Base-by-base conservation (phyloP, 208 protist genomes). In the Sergeia podlipaevii region DNA sequence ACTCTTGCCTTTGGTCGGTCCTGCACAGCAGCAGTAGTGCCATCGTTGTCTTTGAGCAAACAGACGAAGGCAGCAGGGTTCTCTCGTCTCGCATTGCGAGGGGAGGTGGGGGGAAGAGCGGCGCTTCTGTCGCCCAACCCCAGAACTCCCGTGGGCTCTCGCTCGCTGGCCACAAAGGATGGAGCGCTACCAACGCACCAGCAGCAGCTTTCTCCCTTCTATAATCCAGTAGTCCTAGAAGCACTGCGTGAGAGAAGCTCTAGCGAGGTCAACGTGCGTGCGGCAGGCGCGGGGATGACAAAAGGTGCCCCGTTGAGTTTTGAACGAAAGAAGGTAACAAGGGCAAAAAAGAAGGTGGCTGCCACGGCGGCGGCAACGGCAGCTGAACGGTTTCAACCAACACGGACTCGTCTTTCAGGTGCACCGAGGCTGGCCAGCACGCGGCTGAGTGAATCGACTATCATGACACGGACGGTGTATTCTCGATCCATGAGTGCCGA, bases 211-310 rank as follows among this genome's bases (percentile, higher is more conserved):
- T 30, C 36, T 3, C 33, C 69, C 11, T 77, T 84, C 41, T 79
- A 76, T 61, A 71, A 77, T 45, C 67, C 67, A 0, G 49, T 29
- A n/a, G 52, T 79, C 17, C 29, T 84, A 24, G 55, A 62, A 1
- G 60, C 69, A 15, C 48, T 85, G 50, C 52, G 61, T 7, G 68
- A 85, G 62, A 59, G 70, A 27, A 85, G 70, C 60, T 60, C 47
- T 11, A 81, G 73, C 38, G 73, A 72, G 33, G 60, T 47, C 11
- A 77, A 70, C 47, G 21, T 38, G 11, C 56, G 57, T 41, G 8
- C 28, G 10, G 34, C 21, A 58, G 47, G 0, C 24, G 11, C 24
- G 38, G 5, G 20, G 13, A 38, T 38, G 34, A n/a, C 11, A n/a
- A n/a, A 11, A 38, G 34, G n/a, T 38, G 11, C n/a, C 34, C n/a